Evolutionary conservation across 495 filamentous ascomycete species (phyloP).

Genomic region (Talaromyces borbonicus): DNA sequence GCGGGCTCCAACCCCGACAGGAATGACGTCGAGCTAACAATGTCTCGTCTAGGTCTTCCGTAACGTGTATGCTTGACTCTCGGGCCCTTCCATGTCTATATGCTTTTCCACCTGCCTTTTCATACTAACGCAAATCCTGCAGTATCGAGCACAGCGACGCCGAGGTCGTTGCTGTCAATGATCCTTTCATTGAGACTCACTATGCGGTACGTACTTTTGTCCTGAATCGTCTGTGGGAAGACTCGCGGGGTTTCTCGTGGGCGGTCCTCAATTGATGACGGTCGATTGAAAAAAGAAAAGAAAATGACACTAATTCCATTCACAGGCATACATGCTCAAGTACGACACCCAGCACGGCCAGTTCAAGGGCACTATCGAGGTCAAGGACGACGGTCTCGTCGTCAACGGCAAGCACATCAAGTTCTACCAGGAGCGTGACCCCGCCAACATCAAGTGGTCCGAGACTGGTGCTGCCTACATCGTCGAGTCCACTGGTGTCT

Average conservation of each 20-base stretch:
- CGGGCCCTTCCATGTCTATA: conserved; percentile 19
- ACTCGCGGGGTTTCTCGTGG: neutral
- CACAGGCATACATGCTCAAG: conserved; percentile 96
- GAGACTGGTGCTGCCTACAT: conserved; percentile 88
- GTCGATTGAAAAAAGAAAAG: neutral
- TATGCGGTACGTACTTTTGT: conserved; percentile 71
- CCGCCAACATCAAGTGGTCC: conserved; percentile 81
- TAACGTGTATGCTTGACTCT: conserved; percentile 49
- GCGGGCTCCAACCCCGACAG: neutral
- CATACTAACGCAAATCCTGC: too few relatives aligned
- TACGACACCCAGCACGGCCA: conserved; percentile 94
- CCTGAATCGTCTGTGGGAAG: neutral
- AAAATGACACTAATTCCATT: neutral
- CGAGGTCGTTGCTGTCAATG: conserved; percentile 92
- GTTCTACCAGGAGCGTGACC: conserved; percentile 93
- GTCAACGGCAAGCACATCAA: conserved; percentile 94
- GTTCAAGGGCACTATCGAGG: conserved; percentile 85
- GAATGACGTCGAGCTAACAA: conserved; percentile 15
- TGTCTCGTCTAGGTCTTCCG: conserved; percentile 49
- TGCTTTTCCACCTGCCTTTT: conserved; percentile 19
- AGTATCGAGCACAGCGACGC: conserved; percentile 78
- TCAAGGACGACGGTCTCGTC: conserved; percentile 63
- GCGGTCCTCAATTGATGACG: neutral
- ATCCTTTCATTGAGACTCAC: conserved; percentile 96
- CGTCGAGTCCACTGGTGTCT: conserved; percentile 98